phyloP scores from a whole-genome alignment of 805 yeast genomes.

The Saturnispora saitoi region DNA sequence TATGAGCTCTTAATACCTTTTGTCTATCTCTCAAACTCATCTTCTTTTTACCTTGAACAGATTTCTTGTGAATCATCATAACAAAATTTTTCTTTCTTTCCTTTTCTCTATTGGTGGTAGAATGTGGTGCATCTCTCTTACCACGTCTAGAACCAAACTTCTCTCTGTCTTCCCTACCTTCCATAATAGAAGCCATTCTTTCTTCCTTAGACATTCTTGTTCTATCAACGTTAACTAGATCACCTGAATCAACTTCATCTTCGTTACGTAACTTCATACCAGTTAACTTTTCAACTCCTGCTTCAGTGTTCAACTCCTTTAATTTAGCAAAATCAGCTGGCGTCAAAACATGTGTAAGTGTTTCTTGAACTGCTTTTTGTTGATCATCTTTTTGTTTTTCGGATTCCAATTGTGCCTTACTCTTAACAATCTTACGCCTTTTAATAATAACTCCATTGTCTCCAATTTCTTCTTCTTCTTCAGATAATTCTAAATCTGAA shows the following conservation, averaged over 20 bases:
- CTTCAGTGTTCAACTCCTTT: constrained; percentile 76
- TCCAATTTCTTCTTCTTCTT: constrained; percentile 29
- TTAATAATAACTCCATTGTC: constrained; percentile 25
- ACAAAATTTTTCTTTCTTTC: constrained; percentile 97
- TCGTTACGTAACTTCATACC: constrained; percentile 56
- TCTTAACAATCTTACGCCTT: constrained; percentile 18
- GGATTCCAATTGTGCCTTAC: constrained; percentile 25
- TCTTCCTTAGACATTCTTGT: constrained; percentile 87
- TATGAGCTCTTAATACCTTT: constrained; percentile 75
- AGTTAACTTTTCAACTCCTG: constrained; percentile 76
- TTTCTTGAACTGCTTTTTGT: constrained; percentile 50
- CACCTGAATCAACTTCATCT: constrained; percentile 73
- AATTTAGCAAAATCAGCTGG: constrained; percentile 97
- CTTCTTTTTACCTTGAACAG: constrained; percentile 90
- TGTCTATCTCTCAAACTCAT: constrained; percentile 87
- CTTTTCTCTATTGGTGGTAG: constrained; percentile 93
- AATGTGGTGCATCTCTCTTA: constrained; percentile 64
- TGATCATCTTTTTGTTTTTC: constrained; percentile 27
- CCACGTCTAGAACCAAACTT: constrained; percentile 86
- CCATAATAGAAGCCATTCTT: constrained; percentile 75
- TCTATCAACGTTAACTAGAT: constrained; percentile 69
- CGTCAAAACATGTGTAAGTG: constrained; percentile 51
- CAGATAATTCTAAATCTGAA: constrained; percentile 46
- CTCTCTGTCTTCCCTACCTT: constrained; percentile 90
- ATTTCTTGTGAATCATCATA: constrained; percentile 94